These are phyloP conservation scores for Dendrobium nobile DNA, from an alignment of 106 monocot genomes.

Conservation along the genomic window DNA sequence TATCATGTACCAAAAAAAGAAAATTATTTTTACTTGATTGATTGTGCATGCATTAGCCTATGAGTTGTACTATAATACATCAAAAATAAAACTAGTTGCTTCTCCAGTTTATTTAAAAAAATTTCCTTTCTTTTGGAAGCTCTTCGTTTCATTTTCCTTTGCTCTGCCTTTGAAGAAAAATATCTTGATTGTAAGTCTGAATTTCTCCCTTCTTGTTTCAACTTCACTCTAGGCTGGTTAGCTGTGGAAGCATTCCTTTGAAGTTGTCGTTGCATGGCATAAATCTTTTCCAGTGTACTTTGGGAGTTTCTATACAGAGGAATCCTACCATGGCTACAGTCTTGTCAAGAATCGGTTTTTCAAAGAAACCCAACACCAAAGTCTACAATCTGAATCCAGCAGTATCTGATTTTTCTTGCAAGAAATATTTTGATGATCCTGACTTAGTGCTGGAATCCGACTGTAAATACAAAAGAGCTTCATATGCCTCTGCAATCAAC, in stretches of 20 bases:
- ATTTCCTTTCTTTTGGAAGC: background rate
- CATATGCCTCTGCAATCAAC: background rate
- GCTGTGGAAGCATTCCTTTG: background rate
- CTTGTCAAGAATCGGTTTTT: background rate
- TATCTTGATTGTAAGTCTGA: background rate
- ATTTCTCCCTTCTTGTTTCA: background rate
- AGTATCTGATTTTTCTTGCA: background rate
- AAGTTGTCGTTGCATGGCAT: background rate
- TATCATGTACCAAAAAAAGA: too few relatives aligned
- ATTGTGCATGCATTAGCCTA: too few relatives aligned
- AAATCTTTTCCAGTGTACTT: background rate
- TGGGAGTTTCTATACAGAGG: background rate
- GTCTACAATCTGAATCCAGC: background rate
- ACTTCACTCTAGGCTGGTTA: too few relatives aligned
- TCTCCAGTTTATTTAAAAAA: background rate
- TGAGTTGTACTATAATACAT: too few relatives aligned
- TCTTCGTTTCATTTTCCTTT: background rate
- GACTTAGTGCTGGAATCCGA: background rate
- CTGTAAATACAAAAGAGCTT: background rate
- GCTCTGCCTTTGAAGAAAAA: background rate
- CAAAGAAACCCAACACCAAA: constrained; percentile 2
- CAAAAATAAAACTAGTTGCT: too few relatives aligned
- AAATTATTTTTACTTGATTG: too few relatives aligned
- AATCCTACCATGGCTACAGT: background rate
- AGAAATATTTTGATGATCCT: background rate